These are phyloP conservation scores for Amesomyces nigricolor DNA, from an alignment of 2,329 filamentous ascomycete genomes.

Conservation along the genomic window DNA sequence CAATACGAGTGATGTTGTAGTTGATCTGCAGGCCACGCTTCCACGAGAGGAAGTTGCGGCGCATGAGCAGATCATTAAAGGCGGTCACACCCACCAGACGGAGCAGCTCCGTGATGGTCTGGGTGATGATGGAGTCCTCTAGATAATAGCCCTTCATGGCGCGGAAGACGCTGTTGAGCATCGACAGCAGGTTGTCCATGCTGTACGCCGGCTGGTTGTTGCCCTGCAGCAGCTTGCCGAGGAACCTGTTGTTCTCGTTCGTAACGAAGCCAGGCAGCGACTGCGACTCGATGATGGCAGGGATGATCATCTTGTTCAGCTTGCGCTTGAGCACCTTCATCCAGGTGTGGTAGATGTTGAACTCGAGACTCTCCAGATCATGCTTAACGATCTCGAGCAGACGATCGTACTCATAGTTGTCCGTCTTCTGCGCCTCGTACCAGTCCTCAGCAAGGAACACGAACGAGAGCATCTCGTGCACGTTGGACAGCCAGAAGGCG, in stretches of 20 bases:
- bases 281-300: slow-evolving; percentile 97
- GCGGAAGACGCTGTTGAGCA: slow-evolving; percentile 95
- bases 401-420: slow-evolving; percentile 98
- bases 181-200: slow-evolving; percentile 96
- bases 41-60: slow-evolving; percentile 97
- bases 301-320: slow-evolving; percentile 98
- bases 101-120: slow-evolving; percentile 90
- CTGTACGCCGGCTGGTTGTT: slow-evolving; percentile 93
- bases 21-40: slow-evolving; percentile 99
- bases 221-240: slow-evolving; percentile 89
- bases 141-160: slow-evolving; percentile 99
- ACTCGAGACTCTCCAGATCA: slow-evolving; percentile 94
- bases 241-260: slow-evolving; percentile 95
- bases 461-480: slow-evolving; percentile 99
- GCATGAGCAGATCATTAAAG: slow-evolving; percentile 97
- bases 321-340: slow-evolving; percentile 99
- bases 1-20: slow-evolving; percentile 98
- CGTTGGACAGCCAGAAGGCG: slow-evolving; percentile 98
- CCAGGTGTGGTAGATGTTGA: slow-evolving; percentile 99
- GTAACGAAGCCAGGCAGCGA: slow-evolving; percentile 97
- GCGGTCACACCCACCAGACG: slow-evolving; percentile 92
- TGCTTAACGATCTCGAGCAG: slow-evolving; percentile 98
- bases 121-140: slow-evolving; percentile 91
- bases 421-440: slow-evolving; percentile 98
- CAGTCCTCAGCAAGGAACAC: slow-evolving; percentile 98